phyloP scores from a whole-genome alignment of 306 rosid genomes.

The Begonia fuchsioides region DNA sequence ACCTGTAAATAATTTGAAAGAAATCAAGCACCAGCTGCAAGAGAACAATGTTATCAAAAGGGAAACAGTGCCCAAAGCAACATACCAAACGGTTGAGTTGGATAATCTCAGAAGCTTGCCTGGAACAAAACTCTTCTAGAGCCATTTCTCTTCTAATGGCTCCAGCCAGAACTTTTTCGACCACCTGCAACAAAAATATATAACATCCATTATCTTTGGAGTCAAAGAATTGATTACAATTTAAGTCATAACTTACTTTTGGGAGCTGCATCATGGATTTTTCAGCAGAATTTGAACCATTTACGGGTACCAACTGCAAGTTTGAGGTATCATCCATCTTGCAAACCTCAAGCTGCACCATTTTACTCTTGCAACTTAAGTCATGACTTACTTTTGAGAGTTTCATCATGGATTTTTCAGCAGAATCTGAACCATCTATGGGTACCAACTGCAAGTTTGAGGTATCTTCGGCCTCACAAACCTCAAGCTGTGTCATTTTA shows the following conservation, averaged over 20 bases:
- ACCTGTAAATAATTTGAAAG: slow-evolving; percentile 36
- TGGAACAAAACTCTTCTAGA: slow-evolving; percentile 77
- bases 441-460: slow-evolving; percentile 62
- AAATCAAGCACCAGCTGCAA: slow-evolving; percentile 17
- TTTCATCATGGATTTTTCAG: slow-evolving; percentile 56
- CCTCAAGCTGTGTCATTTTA: slow-evolving; percentile 33
- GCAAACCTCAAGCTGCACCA: slow-evolving; percentile 26
- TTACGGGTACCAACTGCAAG: slow-evolving; percentile 59
- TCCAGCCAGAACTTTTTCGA: slow-evolving; percentile 87
- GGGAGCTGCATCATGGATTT: slow-evolving; percentile 64
- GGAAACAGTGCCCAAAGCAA: slow-evolving; percentile 10
- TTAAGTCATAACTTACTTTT: slow-evolving; percentile 40
- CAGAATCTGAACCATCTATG: slow-evolving; percentile 42
- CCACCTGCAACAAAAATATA: slow-evolving; percentile 35
- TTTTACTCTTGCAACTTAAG: slow-evolving; percentile 58
- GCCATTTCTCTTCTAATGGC: slow-evolving; percentile 99
- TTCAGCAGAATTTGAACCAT: slow-evolving; percentile 44
- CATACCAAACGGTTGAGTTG: slow-evolving; percentile 90
- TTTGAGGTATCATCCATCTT: slow-evolving; percentile 38
- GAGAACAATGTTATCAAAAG: slow-evolving; percentile 7
- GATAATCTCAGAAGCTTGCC: slow-evolving; percentile 57
- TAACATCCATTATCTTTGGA: no score
- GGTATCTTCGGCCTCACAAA: slow-evolving; percentile 28
- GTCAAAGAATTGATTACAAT: slow-evolving; percentile 8
- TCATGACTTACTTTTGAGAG: no score